Conservation (phyloP, 129 eudicot genomes). For the Gnaphalium uliginosum region DNA sequence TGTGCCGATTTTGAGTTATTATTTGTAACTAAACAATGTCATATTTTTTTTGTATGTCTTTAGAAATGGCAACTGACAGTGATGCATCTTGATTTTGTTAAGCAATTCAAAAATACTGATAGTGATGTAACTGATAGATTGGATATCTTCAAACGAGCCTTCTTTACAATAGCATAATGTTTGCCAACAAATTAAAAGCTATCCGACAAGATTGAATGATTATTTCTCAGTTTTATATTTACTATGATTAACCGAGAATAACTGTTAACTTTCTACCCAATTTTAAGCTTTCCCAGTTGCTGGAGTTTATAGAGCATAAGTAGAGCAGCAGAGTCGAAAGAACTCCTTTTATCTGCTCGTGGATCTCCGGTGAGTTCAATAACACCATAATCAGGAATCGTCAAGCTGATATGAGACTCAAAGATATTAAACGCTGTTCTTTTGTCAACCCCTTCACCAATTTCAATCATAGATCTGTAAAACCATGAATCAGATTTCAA, state of each 20-base stretch:
- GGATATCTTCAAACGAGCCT: not conserved
- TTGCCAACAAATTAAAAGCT: not conserved
- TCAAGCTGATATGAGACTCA: conserved; percentile 54
- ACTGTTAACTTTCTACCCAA: conserved; percentile 21
- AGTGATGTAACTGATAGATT: too few species aligned
- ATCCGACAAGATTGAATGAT: not conserved
- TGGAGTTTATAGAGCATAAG: conserved; percentile 65
- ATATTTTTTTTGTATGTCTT: too few species aligned
- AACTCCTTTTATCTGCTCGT: conserved; percentile 77
- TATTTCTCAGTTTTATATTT: not conserved
- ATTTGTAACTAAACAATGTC: too few species aligned
- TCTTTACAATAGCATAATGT: not conserved
- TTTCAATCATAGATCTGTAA: conserved; percentile 53
- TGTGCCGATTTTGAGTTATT: too few species aligned
- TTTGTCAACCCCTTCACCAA: conserved; percentile 54
- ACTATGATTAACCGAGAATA: not conserved
- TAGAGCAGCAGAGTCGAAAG: conserved; percentile 81
- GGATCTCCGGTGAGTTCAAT: conserved; percentile 58
- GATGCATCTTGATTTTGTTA: too few species aligned
- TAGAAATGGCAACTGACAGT: too few species aligned
- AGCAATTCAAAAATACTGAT: too few species aligned
- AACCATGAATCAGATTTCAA: conserved; percentile 1
- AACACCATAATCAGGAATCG: conserved; percentile 60
- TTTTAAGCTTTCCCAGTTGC: conserved; percentile 47
- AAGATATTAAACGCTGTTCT: conserved; percentile 54